Evolutionary conservation across 805 yeast genomes (phyloP), one percentile per base, ranked within the genome.

Genomic region (Starmerella lactis-condensi): DNA sequence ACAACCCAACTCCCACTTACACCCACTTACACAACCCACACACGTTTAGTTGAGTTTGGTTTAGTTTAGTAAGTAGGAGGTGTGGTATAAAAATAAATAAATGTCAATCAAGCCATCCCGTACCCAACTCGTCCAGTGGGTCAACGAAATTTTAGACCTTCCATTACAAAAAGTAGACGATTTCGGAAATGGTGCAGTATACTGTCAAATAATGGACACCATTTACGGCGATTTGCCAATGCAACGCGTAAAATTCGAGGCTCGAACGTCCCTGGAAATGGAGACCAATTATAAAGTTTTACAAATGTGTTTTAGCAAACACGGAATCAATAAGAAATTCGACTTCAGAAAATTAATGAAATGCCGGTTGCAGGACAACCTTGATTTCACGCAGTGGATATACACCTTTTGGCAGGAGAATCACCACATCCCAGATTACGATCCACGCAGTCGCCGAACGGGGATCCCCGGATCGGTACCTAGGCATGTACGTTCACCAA

Each of bases 111-210:
- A 26, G 20, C 37, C 34, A 45, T 77, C 93, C 6, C 69, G 96
- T 44, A 69, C 73, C 26, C 94, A 81, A 44, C 63, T 89, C 12
- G 56, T 89, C 34, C 65, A 64, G 33, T 89, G 96, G 96, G 61
- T 89, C 42, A 85, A 85, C 47, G 61, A 66, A 26, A 64, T 77
- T 3, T 60, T 81, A 28, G 65, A 65, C 26, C 53, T 82, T 25
- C 60, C 70, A 39, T 68, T 77, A 45, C 61, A 69, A 22, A 79
- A 76, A 49, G 75, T 89, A 2, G 98, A 89, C 50, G 83, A 83
- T 53, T 74, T 94, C 49, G 99, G 99, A 12, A 69, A 76, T 2
- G 99, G 99, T 2, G 94, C 94, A 1, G 85, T 81, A 1, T 85
- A 79, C 51, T 82, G 95, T 53, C 94, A 83, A 57, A 65, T 89